A percentile compares a stretch with the other conserved stretches of the same genome.
Evolutionary conservation across 1,139 yeast genomes (phyloP).

Genomic region (Saccharomycopsis hybrid): DNA sequence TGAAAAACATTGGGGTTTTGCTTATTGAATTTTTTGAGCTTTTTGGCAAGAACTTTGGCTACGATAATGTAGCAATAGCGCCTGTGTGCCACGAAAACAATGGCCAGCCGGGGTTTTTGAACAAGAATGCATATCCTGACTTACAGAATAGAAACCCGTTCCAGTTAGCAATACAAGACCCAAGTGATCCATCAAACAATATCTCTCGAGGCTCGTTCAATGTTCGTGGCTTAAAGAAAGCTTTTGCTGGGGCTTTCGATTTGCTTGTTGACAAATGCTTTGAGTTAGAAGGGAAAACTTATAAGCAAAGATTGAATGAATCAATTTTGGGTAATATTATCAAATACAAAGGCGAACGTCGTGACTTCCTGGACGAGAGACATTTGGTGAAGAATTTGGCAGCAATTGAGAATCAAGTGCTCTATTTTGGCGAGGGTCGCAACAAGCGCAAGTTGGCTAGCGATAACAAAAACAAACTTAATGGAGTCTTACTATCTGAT

Average conservation of each 20-base stretch:
- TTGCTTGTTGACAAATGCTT: constrained; percentile 68
- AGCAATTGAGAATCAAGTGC: constrained; percentile 29
- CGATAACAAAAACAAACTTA: constrained; percentile 6
- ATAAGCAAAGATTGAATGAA: constrained; percentile 62
- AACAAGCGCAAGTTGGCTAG: constrained; percentile 21
- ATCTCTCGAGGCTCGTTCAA: constrained; percentile 84
- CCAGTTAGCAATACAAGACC: constrained; percentile 80
- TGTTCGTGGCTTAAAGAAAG: constrained; percentile 70
- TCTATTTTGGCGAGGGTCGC: constrained; percentile 22
- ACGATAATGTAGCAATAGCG: constrained; percentile 61
- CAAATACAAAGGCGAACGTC: constrained; percentile 63
- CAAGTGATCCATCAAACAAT: constrained; percentile 76
- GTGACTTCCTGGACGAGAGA: constrained; percentile 80
- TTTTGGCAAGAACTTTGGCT: constrained; percentile 90
- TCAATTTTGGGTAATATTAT: constrained; percentile 80
- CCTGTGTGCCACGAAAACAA: constrained; percentile 45
- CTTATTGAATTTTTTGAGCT: constrained; percentile 90
- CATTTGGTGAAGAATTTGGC: constrained; percentile 59
- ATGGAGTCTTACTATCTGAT: constrained; percentile 17
- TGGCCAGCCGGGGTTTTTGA: constrained; percentile 46
- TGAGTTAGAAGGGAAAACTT: constrained; percentile 47
- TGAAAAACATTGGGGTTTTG: constrained; percentile 79
- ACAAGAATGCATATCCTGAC: constrained; percentile 48
- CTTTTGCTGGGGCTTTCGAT: constrained; percentile 90
- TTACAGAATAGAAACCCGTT: constrained; percentile 56